phyloP scores from a whole-genome alignment of 2,329 filamentous ascomycete genomes.

The Hyphodiscus sp. region DNA sequence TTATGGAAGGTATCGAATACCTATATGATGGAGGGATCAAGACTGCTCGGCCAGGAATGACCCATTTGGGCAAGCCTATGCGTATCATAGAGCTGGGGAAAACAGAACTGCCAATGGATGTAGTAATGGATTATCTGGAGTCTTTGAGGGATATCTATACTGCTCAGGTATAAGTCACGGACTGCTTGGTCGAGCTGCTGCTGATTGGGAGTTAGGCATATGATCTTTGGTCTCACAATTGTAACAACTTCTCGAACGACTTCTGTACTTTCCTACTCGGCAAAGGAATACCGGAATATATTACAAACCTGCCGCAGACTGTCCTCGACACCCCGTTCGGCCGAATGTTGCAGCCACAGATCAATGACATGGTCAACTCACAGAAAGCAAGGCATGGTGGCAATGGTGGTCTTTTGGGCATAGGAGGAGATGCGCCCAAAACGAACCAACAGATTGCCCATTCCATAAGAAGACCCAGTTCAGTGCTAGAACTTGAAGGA shows the following conservation, averaged over 20 bases:
- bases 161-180: slow-evolving; percentile 47
- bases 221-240: slow-evolving; percentile 86
- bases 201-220: slow-evolving; percentile 54
- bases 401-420: slow-evolving; percentile 32
- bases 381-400: slow-evolving; percentile 47
- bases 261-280: slow-evolving; percentile 85
- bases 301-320: slow-evolving; percentile 74
- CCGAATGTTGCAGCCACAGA: slow-evolving; percentile 75
- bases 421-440: slow-evolving; percentile 15
- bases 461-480: slow-evolving; percentile 56
- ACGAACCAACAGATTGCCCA: slow-evolving; percentile 28
- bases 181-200: neutral
- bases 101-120: slow-evolving; percentile 72
- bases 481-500: slow-evolving; percentile 51
- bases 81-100: slow-evolving; percentile 67
- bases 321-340: slow-evolving; percentile 85
- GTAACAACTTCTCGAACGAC: slow-evolving; percentile 96
- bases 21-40: slow-evolving; percentile 86
- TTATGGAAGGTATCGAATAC: slow-evolving; percentile 80
- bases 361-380: slow-evolving; percentile 54
- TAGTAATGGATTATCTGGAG: slow-evolving; percentile 81
- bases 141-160: slow-evolving; percentile 80
- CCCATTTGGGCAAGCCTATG: slow-evolving; percentile 81
- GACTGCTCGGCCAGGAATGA: slow-evolving; percentile 70
- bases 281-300: slow-evolving; percentile 80